Base-by-base conservation (phyloP, 2,329 filamentous ascomycete species). In the Cercospora canescens region DNA sequence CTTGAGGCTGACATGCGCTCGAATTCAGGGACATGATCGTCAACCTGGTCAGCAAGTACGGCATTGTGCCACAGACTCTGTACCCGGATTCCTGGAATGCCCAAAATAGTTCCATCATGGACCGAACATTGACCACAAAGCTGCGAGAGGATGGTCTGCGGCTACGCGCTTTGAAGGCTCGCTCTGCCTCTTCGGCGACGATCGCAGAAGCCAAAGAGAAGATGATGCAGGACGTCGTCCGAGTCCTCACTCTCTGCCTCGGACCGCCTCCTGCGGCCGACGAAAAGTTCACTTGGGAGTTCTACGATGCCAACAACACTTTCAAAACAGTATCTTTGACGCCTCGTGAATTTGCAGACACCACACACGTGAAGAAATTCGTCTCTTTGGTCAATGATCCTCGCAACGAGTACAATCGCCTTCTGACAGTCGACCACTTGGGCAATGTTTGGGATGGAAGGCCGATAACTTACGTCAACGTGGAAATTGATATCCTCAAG, bases 301-400 rank as follows among this genome's bases (percentile, higher is more conserved):
- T 89, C 81, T 84, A 88, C 66, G 92, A 96, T 78, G 87, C 86
- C 69, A 82, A 87, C 65, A 87, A 88, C 67, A 87, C 86, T 70
- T 86, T 89, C 63, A 86, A 88, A 69, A 84, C 87, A 62, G 78
- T 94, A 14, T 84, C 79, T 18, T 83, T 86, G 26, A 91, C 89
- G 0, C 93, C 93, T 0, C 82, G 87, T 7, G 87, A 86, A 4
- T 95, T 96, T 72, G 89, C 92, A 2, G 83, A 83, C 28, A 87
- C 92, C 68, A 83, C 85, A 3, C 84, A 88, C 59, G 87, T 95
- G 56, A 84, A 88, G 70, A 80, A 84, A 67, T 88, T 94, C 79
- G 89, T 96, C 72, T 94, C 91, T 35, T 85, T 97, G 1, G 91
- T 96, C 57, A 90, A 96, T 76, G 93, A 96, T 76, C 93, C 93